phyloP scores from a whole-genome alignment of 352 stramenopile species.

The Lagenidium giganteum region DNA sequence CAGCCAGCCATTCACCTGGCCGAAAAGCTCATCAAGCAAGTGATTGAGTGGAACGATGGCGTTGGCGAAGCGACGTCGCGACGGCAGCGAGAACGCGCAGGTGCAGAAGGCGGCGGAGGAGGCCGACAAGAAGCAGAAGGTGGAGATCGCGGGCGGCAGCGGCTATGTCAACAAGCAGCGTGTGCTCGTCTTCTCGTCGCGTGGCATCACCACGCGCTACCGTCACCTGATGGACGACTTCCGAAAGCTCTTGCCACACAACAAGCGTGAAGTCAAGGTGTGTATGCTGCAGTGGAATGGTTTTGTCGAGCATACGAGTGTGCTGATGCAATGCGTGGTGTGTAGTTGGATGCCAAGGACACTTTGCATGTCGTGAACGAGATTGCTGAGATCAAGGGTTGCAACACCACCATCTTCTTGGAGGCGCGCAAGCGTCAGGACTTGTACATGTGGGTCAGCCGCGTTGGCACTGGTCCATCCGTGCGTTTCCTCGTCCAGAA shows the following conservation, averaged over 20 bases:
- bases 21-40: conserved; percentile 13
- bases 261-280: conserved; percentile 98
- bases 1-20: conserved; percentile 19
- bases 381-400: conserved; percentile 98
- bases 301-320: not conserved
- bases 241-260: conserved; percentile 95
- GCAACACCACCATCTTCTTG: conserved; percentile 96
- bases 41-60: conserved; percentile 13
- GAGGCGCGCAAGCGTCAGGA: conserved; percentile 97
- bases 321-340: not conserved
- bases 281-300: not conserved
- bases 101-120: conserved; percentile 16
- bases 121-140: conserved; percentile 39
- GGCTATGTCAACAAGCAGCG: conserved; percentile 92
- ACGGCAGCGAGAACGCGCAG: conserved; percentile 12
- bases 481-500: conserved; percentile 99
- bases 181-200: conserved; percentile 90
- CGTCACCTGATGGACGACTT: conserved; percentile 99
- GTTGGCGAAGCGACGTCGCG: conserved; percentile 24
- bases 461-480: conserved; percentile 93
- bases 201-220: conserved; percentile 93
- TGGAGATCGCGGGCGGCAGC: conserved; percentile 23
- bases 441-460: conserved; percentile 98
- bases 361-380: conserved; percentile 96
- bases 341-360: conserved; percentile 91